Percentiles rank a stretch among this genome's conserved stretches.
Evolutionary conservation across 2,329 filamentous ascomycete genomes (phyloP).

Genomic region (Massarina eburnea): DNA sequence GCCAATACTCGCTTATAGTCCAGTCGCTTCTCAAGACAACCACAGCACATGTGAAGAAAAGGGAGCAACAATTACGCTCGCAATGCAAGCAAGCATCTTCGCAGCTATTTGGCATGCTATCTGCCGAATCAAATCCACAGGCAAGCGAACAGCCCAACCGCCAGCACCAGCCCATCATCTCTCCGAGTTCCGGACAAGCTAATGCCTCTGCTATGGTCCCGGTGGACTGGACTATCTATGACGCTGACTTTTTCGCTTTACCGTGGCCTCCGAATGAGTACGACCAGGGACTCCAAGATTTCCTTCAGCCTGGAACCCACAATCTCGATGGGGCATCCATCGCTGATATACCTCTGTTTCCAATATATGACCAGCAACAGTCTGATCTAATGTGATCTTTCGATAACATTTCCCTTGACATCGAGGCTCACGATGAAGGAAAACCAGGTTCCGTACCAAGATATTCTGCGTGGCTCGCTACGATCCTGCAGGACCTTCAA

Average conservation of each 20-base stretch:
- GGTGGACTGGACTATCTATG: conserved; percentile 35
- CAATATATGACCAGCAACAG: conserved; percentile 31
- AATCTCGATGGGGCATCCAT: conserved; percentile 31
- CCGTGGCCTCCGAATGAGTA: conserved; percentile 32
- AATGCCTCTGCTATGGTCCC: conserved; percentile 10
- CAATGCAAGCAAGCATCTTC: conserved; percentile 33
- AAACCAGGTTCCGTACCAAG: too few relatives aligned
- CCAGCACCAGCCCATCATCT: conserved; percentile 1
- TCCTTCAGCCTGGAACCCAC: conserved; percentile 33
- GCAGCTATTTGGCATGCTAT: conserved; percentile 30
- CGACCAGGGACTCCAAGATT: conserved; percentile 33
- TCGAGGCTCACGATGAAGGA: neutral
- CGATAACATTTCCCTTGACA: neutral
- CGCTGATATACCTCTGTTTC: conserved; percentile 35
- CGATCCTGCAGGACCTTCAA: neutral
- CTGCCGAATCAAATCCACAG: conserved; percentile 9
- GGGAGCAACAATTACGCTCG: conserved; percentile 22
- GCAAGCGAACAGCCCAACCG: neutral
- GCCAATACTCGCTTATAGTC: conserved; percentile 31
- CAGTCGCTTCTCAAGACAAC: conserved; percentile 29
- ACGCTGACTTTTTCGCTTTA: conserved; percentile 34
- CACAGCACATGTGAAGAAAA: conserved; percentile 24
- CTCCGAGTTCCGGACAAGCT: conserved; percentile 6
- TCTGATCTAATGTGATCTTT: neutral
- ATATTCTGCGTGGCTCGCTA: too few relatives aligned